A percentile compares a stretch with the other conserved stretches of the same genome.
Conservation (phyloP, 2,329 filamentous ascomycete species). For the Fusarium sp. region DNA sequence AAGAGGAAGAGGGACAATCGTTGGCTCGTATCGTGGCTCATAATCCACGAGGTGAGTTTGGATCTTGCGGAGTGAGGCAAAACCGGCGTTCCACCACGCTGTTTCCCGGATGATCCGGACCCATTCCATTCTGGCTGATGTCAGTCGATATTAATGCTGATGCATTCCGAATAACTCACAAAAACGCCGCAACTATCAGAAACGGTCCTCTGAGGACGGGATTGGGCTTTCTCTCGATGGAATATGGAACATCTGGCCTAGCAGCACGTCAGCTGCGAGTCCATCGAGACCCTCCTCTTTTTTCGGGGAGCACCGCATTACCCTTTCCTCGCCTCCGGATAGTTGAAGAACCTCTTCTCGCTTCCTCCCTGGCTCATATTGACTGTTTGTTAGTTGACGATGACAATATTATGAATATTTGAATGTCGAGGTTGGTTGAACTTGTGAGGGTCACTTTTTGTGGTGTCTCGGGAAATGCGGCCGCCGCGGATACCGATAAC, state of each 20-base stretch:
- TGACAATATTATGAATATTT: neutral
- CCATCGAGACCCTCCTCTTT: neutral
- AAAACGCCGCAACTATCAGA: slow-evolving; percentile 37
- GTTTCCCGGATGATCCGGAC: slow-evolving; percentile 43
- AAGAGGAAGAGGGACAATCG: slow-evolving; percentile 59
- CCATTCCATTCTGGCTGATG: slow-evolving; percentile 43
- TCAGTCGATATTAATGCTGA: neutral
- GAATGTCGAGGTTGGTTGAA: neutral
- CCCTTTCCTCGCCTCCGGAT: slow-evolving; percentile 40
- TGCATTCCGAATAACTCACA: slow-evolving; percentile 13
- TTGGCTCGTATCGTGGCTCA: slow-evolving; percentile 64
- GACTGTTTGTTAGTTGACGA: neutral
- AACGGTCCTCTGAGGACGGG: slow-evolving; percentile 34
- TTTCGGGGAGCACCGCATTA: slow-evolving; percentile 2
- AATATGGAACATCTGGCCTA: slow-evolving; percentile 40
- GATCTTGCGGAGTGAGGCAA: slow-evolving; percentile 70
- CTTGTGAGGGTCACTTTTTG: slow-evolving; percentile 22
- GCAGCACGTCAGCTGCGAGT: slow-evolving; percentile 29
- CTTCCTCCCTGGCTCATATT: slow-evolving; percentile 18
- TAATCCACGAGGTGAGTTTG: slow-evolving; percentile 66
- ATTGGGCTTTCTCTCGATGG: slow-evolving; percentile 34
- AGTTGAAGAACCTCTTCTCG: slow-evolving; percentile 39
- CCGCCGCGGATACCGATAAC: slow-evolving; percentile 31
- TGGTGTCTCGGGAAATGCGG: slow-evolving; percentile 25
- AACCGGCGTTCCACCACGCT: slow-evolving; percentile 75